phyloP scores from a whole-genome alignment of 441 rosid genomes.

The Eruca vesicaria region DNA sequence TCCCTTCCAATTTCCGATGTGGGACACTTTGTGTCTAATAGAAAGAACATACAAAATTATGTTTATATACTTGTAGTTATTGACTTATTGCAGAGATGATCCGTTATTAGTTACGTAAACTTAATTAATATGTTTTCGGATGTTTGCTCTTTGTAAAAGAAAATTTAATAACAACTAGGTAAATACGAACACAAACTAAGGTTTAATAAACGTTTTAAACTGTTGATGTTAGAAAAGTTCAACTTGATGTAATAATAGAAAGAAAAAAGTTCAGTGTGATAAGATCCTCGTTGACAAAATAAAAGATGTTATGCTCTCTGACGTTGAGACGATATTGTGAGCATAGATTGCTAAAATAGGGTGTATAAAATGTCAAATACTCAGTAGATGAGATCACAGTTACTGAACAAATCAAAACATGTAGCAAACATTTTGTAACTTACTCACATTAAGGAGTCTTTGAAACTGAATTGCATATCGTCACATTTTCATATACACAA shows the following conservation, averaged over 20 bases:
- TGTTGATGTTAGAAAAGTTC: background rate
- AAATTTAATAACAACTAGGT: background rate
- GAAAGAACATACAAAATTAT: background rate
- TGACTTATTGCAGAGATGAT: background rate
- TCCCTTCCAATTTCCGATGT: no score
- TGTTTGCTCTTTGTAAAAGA: background rate
- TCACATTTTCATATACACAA: background rate
- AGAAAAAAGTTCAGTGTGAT: background rate
- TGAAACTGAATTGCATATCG: background rate
- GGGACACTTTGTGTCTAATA: no score
- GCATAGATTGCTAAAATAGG: background rate
- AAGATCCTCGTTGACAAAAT: background rate
- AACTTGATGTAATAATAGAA: background rate
- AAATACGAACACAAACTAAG: background rate
- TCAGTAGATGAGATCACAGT: constrained; percentile 3
- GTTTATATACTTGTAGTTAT: background rate
- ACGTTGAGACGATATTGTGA: background rate
- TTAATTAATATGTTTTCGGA: background rate
- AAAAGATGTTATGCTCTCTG: background rate
- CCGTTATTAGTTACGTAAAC: background rate
- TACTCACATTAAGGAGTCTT: constrained; percentile 6
- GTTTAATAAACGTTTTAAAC: background rate
- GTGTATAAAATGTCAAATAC: constrained; percentile 3
- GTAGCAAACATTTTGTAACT: constrained; percentile 13
- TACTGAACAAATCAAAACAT: constrained; percentile 11